Conservation (phyloP, 2,329 filamentous ascomycete species). For the Teratosphaeria nubilosa region DNA sequence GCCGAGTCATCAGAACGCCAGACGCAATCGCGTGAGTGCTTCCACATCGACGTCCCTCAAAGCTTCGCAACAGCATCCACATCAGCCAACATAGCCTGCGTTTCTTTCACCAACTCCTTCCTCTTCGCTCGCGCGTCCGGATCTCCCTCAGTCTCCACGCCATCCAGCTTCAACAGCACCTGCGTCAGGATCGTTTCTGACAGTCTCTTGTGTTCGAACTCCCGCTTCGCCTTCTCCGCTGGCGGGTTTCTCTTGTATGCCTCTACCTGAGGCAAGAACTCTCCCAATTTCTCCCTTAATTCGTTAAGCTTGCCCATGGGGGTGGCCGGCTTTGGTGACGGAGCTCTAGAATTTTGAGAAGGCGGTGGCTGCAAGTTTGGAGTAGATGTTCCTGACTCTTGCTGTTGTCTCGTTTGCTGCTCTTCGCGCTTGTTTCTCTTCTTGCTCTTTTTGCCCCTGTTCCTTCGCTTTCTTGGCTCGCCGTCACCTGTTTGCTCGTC, state of each 20-base stretch:
- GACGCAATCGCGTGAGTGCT: background rate
- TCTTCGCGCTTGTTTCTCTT: slow-evolving; percentile 31
- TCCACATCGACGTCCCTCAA: background rate
- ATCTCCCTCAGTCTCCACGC: slow-evolving; percentile 63
- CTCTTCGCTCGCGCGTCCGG: slow-evolving; percentile 52
- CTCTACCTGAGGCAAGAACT: slow-evolving; percentile 54
- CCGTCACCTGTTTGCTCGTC: slow-evolving; percentile 9
- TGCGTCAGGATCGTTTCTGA: slow-evolving; percentile 69
- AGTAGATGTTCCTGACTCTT: slow-evolving; percentile 21
- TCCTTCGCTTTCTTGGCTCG: slow-evolving; percentile 30
- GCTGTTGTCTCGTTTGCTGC: slow-evolving; percentile 17
- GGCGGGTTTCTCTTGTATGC: slow-evolving; percentile 56
- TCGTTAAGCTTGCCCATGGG: slow-evolving; percentile 55
- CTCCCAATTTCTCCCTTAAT: slow-evolving; percentile 55
- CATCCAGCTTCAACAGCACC: slow-evolving; percentile 66
- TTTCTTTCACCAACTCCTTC: slow-evolving; percentile 63
- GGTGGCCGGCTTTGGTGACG: slow-evolving; percentile 30
- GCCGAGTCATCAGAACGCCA: background rate
- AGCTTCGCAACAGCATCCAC: slow-evolving; percentile 44
- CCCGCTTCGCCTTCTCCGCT: slow-evolving; percentile 53
- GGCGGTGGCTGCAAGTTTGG: slow-evolving; percentile 15
- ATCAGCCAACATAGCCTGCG: slow-evolving; percentile 55
- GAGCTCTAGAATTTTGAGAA: slow-evolving; percentile 12
- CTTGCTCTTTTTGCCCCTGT: slow-evolving; percentile 35
- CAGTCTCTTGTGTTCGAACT: slow-evolving; percentile 64